Evolutionary conservation across 2,329 filamentous ascomycete species (phyloP).

Genomic region (Xylaria arbuscula): DNA sequence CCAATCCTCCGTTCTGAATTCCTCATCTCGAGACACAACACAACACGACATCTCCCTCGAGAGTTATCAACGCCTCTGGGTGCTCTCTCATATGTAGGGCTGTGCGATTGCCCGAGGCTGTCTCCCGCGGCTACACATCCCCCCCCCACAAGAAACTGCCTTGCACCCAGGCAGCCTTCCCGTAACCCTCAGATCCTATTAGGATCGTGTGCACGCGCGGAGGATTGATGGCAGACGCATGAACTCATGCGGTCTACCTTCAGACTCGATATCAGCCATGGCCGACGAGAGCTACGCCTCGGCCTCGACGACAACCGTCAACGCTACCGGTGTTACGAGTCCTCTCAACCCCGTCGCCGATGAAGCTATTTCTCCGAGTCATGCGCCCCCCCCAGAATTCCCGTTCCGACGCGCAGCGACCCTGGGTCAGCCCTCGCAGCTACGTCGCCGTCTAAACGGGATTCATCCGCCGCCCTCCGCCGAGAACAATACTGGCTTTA

Average conservation of each 20-base stretch:
- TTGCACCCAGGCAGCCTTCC: not conserved
- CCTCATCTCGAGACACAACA: constrained; percentile 10
- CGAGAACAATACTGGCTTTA: constrained; percentile 42
- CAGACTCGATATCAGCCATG: constrained; percentile 42
- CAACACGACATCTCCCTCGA: not conserved
- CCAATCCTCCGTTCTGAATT: constrained; percentile 15
- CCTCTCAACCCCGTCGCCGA: constrained; percentile 11
- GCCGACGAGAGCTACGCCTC: constrained; percentile 46
- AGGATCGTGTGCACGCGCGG: constrained; percentile 11
- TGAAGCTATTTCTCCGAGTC: constrained; percentile 33
- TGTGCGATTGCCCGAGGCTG: not conserved
- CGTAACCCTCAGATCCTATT: not conserved
- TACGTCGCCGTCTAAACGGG: constrained; percentile 44
- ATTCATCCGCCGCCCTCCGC: constrained; percentile 36
- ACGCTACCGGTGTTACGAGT: constrained; percentile 37
- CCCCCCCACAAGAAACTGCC: not conserved
- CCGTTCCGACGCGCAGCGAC: constrained; percentile 57
- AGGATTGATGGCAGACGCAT: constrained; percentile 24
- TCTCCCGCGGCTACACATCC: not conserved
- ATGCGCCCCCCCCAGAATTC: constrained; percentile 49
- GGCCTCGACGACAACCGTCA: constrained; percentile 41
- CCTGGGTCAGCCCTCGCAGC: constrained; percentile 50
- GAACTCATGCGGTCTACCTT: constrained; percentile 38
- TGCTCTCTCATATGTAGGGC: constrained; percentile 17
- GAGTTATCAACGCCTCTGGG: not conserved